A percentile compares a stretch with the other conserved stretches of the same genome.
Evolutionary conservation across 2,329 filamentous ascomycete genomes (phyloP).

Genomic region (Endocalyx cinctus): DNA sequence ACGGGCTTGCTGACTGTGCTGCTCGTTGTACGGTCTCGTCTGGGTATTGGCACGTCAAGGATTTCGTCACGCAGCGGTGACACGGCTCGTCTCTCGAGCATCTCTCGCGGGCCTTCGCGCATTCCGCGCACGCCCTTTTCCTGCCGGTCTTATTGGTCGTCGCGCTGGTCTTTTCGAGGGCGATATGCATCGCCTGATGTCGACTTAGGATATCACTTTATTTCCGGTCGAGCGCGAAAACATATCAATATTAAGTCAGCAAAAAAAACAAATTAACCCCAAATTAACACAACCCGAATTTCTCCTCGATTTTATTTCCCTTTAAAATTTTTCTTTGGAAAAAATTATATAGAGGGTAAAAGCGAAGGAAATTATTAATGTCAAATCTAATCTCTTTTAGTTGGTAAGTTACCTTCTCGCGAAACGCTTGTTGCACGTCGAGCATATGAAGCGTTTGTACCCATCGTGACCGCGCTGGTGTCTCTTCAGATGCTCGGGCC

Average conservation of each 20-base stretch:
- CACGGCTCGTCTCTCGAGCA: conserved; percentile 25
- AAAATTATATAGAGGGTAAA: too few species aligned
- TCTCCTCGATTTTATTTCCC: too few species aligned
- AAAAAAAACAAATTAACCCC: too few species aligned
- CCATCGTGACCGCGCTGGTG: conserved; percentile 24
- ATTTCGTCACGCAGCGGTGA: conserved; percentile 19
- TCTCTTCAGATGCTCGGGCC: conserved; percentile 26
- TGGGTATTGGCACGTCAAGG: conserved; percentile 22
- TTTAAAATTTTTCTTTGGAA: too few species aligned
- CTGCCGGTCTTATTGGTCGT: conserved; percentile 14
- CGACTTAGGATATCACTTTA: conserved; percentile 21
- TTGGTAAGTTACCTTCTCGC: conserved; percentile 20
- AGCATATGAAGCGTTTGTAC: conserved; percentile 20
- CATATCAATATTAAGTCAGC: too few species aligned
- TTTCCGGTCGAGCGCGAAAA: too few species aligned
- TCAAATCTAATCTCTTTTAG: too few species aligned
- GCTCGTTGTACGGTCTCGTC: too few species aligned
- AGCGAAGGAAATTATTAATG: too few species aligned
- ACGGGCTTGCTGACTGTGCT: too few species aligned
- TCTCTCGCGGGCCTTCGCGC: conserved; percentile 21
- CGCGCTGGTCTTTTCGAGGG: conserved; percentile 13
- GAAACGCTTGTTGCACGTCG: conserved; percentile 25
- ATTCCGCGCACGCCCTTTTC: conserved; percentile 24
- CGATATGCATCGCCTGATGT: conserved; percentile 18
- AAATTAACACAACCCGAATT: too few species aligned